Evolutionary conservation across 805 yeast genomes (phyloP), one percentile per base, ranked within the genome.

Genomic region (Candida ovalis): DNA sequence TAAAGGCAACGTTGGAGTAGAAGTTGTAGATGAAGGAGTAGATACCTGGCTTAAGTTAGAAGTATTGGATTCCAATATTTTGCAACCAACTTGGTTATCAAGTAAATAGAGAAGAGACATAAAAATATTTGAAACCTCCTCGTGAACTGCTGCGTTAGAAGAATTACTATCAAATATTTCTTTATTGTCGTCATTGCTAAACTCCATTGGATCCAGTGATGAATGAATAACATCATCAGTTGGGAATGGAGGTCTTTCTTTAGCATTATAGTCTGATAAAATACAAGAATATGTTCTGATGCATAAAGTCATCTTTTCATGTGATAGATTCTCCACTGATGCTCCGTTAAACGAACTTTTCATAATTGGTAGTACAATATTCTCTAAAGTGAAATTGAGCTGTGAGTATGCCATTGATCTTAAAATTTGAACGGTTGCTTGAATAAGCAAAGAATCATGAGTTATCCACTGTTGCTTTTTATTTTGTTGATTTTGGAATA

Each of bases 321-420:
- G 84, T 1, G 77, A 73, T 1, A 84, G 58, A 40, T 73, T 75
- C 43, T 92, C 97, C 37, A 85, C 60, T 1, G 71, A 68, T 1
- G 69, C 50, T 0, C 86, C 84, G 58, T 77, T 81, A 57, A 82
- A 84, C 5, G 86, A 75, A 1, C 73, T 64, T 48, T 77, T 80
- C 50, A 92, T 70, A 42, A 92, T 64, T 12, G 90, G 92, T 37
- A 86, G 68, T 12, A 94, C 67, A 3, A 87, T 81, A 56, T 85
- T 86, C 56, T 91, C 97, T 54, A 92, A 68, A 0, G 88, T 78
- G 58, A 86, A 86, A 58, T 85, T 90, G 50, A 86, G 78, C 53
- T 89, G 89, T 21, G 86, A 82, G 56, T 74, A 86, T 0, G 96
- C 96, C 37, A 87, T 77, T 1, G 86, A 78, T 17, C 96, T 76